Conservation (phyloP, 2,329 filamentous ascomycete species). For the Trichoderma hamatum region DNA sequence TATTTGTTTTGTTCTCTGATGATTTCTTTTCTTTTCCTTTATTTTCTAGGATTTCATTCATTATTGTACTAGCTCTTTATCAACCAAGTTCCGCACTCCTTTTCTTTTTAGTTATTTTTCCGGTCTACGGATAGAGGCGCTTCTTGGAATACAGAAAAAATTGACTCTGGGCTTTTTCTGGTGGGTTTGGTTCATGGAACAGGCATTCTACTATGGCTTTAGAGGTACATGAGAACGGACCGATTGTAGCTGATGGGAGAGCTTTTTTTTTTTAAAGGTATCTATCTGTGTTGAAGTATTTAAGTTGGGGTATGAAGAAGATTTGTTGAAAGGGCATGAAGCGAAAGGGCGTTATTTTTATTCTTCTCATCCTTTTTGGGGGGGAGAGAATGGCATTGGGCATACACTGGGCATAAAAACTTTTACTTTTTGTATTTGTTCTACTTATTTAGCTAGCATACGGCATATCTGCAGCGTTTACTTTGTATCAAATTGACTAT, state of each 20-base stretch:
- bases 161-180: conserved; percentile 5
- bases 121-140: conserved; percentile 24
- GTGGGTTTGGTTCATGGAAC: conserved; percentile 2
- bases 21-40: not conserved
- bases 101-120: conserved; percentile 16
- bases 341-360: conserved; percentile 14
- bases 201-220: conserved; percentile 9
- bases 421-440: not conserved
- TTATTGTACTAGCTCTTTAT: not conserved
- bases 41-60: not conserved
- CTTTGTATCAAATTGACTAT: conserved; percentile 9
- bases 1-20: conserved; percentile 10
- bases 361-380: not conserved
- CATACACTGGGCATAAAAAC: conserved; percentile 16
- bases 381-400: not conserved
- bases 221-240: conserved; percentile 11
- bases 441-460: conserved; percentile 11
- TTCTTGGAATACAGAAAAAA: conserved; percentile 25
- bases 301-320: not conserved
- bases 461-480: conserved; percentile 25
- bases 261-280: not conserved
- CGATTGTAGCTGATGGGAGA: not conserved
- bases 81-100: not conserved
- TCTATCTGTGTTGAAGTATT: not conserved
- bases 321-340: not conserved